Evolutionary conservation across 495 filamentous ascomycete genomes (phyloP).

Genomic region (Talaromyces ruber): DNA sequence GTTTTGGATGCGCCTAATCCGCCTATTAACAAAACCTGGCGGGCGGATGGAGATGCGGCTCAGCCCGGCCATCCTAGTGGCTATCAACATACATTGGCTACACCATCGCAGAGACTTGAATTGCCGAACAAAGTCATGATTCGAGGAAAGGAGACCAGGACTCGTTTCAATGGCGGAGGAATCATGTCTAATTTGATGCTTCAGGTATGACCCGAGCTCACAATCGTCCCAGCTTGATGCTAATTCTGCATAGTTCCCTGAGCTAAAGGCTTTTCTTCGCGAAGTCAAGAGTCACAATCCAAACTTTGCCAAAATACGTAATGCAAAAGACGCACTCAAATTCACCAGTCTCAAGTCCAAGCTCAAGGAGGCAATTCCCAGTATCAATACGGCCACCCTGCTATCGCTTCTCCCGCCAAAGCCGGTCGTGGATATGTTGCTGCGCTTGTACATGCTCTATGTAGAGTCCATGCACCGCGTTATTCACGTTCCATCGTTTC

Average conservation of each 20-base stretch:
- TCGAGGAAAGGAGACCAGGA: constrained; percentile 34
- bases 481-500: constrained; percentile 50
- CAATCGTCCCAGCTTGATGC: neutral
- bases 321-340: constrained; percentile 21
- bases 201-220: constrained; percentile 19
- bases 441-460: constrained; percentile 42
- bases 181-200: constrained; percentile 35
- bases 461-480: constrained; percentile 51
- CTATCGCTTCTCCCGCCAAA: constrained; percentile 29
- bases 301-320: constrained; percentile 27
- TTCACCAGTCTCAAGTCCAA: constrained; percentile 25
- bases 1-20: constrained; percentile 32
- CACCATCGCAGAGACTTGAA: constrained; percentile 30
- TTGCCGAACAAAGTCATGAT: constrained; percentile 34
- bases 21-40: constrained; percentile 25
- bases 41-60: neutral
- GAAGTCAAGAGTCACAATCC: constrained; percentile 31
- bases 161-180: constrained; percentile 33
- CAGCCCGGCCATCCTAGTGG: constrained; percentile 1
- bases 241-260: constrained; percentile 23
- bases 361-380: constrained; percentile 22
- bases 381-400: constrained; percentile 21
- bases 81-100: constrained; percentile 9
- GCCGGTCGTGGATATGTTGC: constrained; percentile 40
- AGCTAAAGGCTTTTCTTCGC: constrained; percentile 32